Evolutionary conservation across 495 filamentous ascomycete genomes (phyloP).

Genomic region (Astrocystis sublimbata): DNA sequence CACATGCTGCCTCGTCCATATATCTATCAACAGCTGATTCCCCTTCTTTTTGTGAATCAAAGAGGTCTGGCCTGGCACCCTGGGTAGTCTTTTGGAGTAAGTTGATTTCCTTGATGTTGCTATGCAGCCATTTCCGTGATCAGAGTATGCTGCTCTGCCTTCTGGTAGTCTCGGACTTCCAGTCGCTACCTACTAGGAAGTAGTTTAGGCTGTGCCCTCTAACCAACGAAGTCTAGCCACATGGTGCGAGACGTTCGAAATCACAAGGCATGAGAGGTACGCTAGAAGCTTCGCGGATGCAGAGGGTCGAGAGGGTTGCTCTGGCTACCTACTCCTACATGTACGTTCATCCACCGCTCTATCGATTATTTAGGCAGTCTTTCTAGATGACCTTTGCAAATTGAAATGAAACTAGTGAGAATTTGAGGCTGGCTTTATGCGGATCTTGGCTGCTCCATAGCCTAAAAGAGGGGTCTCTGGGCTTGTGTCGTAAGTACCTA

Average conservation of each 20-base stretch:
- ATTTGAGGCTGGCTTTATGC: too few species aligned
- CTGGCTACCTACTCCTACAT: too few species aligned
- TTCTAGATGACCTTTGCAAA: too few species aligned
- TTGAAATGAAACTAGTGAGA: too few species aligned
- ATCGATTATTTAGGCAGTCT: too few species aligned
- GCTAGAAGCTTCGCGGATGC: constrained; percentile 12
- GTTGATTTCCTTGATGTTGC: constrained; percentile 14
- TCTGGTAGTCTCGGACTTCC: background rate
- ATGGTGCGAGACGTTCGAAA: constrained; percentile 14
- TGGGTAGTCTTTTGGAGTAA: constrained; percentile 16
- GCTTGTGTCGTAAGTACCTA: too few species aligned
- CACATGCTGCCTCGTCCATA: background rate
- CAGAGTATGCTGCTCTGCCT: background rate
- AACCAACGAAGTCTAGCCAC: constrained; percentile 5
- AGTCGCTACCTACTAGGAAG: too few species aligned
- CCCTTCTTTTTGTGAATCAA: background rate
- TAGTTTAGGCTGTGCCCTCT: constrained; percentile 17
- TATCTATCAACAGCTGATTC: background rate
- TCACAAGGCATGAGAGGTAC: background rate
- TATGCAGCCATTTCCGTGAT: constrained; percentile 7
- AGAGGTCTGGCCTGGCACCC: constrained; percentile 4
- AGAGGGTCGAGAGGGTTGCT: background rate
- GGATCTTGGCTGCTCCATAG: too few species aligned
- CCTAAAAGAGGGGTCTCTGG: too few species aligned
- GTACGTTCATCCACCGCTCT: background rate